Evolutionary conservation across 75 land plant species (phyloP).

Genomic region (Adiantum capillusveneris): DNA sequence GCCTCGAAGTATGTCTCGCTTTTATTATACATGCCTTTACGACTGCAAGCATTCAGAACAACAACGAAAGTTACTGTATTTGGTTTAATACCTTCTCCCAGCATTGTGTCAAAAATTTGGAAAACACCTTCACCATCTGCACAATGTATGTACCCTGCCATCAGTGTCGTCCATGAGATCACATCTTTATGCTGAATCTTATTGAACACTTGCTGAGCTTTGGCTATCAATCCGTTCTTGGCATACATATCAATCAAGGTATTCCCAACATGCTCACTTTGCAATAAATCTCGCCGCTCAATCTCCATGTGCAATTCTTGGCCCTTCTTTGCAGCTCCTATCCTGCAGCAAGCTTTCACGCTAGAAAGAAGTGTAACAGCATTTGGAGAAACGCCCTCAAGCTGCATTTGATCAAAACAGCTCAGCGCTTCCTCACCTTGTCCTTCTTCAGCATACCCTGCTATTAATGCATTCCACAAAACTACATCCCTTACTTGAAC

Average conservation of each 20-base stretch:
- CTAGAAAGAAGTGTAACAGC: constrained; percentile 12
- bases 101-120: constrained; percentile 18
- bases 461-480: constrained; percentile 52
- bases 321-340: constrained; percentile 9
- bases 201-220: constrained; percentile 17
- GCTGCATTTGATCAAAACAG: too few species aligned
- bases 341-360: constrained; percentile 15
- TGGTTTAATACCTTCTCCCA: constrained; percentile 21
- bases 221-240: constrained; percentile 9
- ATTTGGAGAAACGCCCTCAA: constrained; percentile 4
- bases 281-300: constrained; percentile 7
- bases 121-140: constrained; percentile 16
- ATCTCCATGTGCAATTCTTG: constrained; percentile 11
- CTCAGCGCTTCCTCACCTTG: constrained; percentile 44
- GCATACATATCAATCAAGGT: constrained; percentile 18
- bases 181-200: constrained; percentile 5
- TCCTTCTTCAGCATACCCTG: constrained; percentile 37
- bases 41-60: constrained; percentile 51
- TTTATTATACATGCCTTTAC: constrained; percentile 11
- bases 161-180: constrained; percentile 25
- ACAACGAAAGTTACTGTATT: constrained; percentile 42
- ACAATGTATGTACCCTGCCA: constrained; percentile 21
- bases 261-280: constrained; percentile 8
- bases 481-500: constrained; percentile 36
- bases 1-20: too few species aligned